A percentile compares a stretch with the other conserved stretches of the same genome.
phyloP scores from a whole-genome alignment of 352 stramenopile species.

The Plasmopara halstedii region DNA sequence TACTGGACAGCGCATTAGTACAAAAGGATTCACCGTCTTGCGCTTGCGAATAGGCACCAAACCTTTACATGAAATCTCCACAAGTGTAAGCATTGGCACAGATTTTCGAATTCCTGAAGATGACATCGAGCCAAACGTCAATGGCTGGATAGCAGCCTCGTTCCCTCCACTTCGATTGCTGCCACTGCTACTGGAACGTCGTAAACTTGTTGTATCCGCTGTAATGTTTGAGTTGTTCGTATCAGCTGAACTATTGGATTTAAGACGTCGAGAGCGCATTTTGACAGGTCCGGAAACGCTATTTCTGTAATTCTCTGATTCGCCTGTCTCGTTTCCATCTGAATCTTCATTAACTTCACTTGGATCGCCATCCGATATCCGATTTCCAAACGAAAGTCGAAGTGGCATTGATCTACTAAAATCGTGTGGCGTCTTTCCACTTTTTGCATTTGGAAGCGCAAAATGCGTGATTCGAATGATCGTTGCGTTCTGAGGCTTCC shows the following conservation, averaged over 20 bases:
- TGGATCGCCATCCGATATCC: constrained; percentile 21
- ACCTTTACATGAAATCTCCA: constrained; percentile 30
- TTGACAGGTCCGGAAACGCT: constrained; percentile 4
- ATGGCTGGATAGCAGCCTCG: constrained; percentile 16
- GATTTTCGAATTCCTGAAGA: constrained; percentile 1
- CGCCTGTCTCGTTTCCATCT: constrained; percentile 14
- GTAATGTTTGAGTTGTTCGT: neutral
- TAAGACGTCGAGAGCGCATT: constrained; percentile 17
- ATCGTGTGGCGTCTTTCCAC: constrained; percentile 25
- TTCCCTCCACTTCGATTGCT: constrained; percentile 22
- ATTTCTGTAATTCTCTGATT: constrained; percentile 13
- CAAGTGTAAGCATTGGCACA: constrained; percentile 15
- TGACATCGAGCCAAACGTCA: constrained; percentile 1
- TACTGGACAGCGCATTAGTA: constrained; percentile 29
- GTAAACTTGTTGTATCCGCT: constrained; percentile 12
- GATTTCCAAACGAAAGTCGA: constrained; percentile 21
- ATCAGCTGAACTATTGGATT: constrained; percentile 21
- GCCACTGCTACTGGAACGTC: constrained; percentile 28
- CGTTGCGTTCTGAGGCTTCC: constrained; percentile 25
- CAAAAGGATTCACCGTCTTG: constrained; percentile 51
- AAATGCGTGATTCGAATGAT: constrained; percentile 41
- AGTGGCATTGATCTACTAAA: constrained; percentile 22
- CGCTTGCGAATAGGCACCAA: constrained; percentile 44
- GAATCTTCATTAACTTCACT: constrained; percentile 22
- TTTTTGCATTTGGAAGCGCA: constrained; percentile 31